A percentile compares a stretch with the other conserved stretches of the same genome.
These are phyloP conservation scores for Dothidotthia symphoricarpi DNA, from an alignment of 2,329 filamentous ascomycete species.

Conservation along the genomic window DNA sequence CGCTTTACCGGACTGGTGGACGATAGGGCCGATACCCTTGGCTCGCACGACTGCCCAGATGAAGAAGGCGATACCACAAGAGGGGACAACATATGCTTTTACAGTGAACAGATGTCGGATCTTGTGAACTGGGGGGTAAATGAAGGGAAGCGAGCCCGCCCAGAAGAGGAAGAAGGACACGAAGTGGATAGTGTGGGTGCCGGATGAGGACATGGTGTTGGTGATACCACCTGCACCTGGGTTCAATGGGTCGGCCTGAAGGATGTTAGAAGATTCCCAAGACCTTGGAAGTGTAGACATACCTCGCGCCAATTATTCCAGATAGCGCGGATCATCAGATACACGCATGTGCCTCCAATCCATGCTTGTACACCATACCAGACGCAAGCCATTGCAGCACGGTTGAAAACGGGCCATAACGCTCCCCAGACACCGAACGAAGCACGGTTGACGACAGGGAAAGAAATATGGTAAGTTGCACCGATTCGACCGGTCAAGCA, in stretches of 20 bases:
- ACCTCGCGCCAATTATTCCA: constrained; percentile 65
- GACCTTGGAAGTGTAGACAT: constrained; percentile 4
- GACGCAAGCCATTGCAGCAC: constrained; percentile 81
- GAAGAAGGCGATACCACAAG: constrained; percentile 80
- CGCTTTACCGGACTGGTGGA: constrained; percentile 63
- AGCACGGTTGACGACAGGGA: constrained; percentile 74
- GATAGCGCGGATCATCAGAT: constrained; percentile 83
- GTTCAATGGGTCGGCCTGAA: constrained; percentile 5
- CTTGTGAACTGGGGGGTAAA: constrained; percentile 87
- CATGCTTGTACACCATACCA: constrained; percentile 87
- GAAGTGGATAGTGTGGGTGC: constrained; percentile 73
- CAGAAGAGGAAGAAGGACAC: constrained; percentile 86
- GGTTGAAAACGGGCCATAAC: constrained; percentile 85
- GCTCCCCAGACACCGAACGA: constrained; percentile 89
- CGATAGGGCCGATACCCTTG: constrained; percentile 78
- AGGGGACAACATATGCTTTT: constrained; percentile 81
- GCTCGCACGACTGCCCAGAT: constrained; percentile 83
- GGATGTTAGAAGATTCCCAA: constrained; percentile 3
- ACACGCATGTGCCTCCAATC: constrained; percentile 78
- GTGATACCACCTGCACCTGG: constrained; percentile 50
- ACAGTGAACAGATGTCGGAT: constrained; percentile 88
- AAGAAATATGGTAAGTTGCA: constrained; percentile 83
- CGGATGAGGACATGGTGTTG: constrained; percentile 67
- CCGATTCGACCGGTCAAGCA: constrained; percentile 79
- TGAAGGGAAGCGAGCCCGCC: constrained; percentile 73